Base-by-base conservation (phyloP, 345 rosid genomes). In the Alliaria petiolata region DNA sequence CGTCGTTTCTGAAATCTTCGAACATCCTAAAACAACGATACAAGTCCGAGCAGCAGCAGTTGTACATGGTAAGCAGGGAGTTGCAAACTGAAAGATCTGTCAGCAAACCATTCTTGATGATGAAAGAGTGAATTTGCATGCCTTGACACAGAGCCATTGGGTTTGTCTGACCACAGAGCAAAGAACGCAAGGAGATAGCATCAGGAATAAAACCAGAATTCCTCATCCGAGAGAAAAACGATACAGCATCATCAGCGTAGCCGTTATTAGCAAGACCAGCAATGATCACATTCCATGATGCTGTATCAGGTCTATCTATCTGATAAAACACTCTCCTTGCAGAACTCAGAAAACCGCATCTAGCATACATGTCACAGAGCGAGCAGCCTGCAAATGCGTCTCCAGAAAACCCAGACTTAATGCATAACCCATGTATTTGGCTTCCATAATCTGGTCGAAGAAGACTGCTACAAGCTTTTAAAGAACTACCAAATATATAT, bases 281-380 rank as follows among this genome's bases (percentile, higher is more conserved):
- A n/a, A 87, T 80, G 19, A 83, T 78, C 35, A 76, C 89, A 74
- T 87, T 87, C 87, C 86, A 87, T 2, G 87, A 79, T 8, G 78
- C 86, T 58, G 85, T 69, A 75, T 87, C 91, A 4, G 85, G 91
- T 4, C 28, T 83, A 52, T 71, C 85, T 66, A 87, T 83, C 50
- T 76, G 80, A 70, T 19, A 4, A 74, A 87, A 87, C 25, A 72
- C 83, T 15, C 54, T 62, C 63, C 64, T 69, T 16, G 89, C 86
- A 51, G 80, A 79, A 52, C 62, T 65, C 54, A 85, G 61, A 45
- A 61, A 79, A 38, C 83, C 85, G 16, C 83, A 80, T 66, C 83
- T 81, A n/a, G 89, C 82, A 53, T 87, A 87, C 86, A 85, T 80
- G 75, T 87, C 87, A 57, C 83, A 81, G 34, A 87, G 77, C 12